phyloP scores from a whole-genome alignment of 2,329 filamentous ascomycete species.

The Paracoccidioides brasiliensis region DNA sequence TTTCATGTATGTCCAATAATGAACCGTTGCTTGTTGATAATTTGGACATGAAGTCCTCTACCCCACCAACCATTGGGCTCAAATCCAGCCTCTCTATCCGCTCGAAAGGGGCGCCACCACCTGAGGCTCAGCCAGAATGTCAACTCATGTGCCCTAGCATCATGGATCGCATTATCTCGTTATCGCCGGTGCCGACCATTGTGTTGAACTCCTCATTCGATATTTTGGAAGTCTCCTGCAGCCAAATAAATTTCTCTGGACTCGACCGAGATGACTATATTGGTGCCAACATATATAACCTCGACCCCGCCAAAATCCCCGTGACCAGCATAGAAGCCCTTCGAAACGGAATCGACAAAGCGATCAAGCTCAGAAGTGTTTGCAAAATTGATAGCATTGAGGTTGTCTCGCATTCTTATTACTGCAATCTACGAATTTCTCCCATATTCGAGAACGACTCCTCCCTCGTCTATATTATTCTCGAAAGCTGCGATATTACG shows the following conservation, averaged over 20 bases:
- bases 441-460: conserved; percentile 31
- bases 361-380: conserved; percentile 23
- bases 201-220: conserved; percentile 25
- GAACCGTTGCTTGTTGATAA: not conserved
- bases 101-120: not conserved
- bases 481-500: conserved; percentile 31
- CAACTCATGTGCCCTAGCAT: not conserved
- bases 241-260: conserved; percentile 26
- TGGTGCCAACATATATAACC: conserved; percentile 27
- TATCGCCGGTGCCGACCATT: conserved; percentile 27
- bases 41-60: not conserved
- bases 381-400: conserved; percentile 24
- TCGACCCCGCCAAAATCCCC: conserved; percentile 23
- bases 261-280: conserved; percentile 23
- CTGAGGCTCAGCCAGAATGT: not conserved
- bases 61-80: not conserved
- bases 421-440: conserved; percentile 26
- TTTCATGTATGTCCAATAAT: not conserved
- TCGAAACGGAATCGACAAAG: conserved; percentile 25
- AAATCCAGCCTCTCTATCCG: not conserved
- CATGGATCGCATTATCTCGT: conserved; percentile 15
- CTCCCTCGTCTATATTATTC: conserved; percentile 28
- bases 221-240: conserved; percentile 34
- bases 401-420: conserved; percentile 10
- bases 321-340: conserved; percentile 25